Base-by-base conservation (phyloP, 1,284 basidiomycete genomes). In the Leccinum subrobustum region DNA sequence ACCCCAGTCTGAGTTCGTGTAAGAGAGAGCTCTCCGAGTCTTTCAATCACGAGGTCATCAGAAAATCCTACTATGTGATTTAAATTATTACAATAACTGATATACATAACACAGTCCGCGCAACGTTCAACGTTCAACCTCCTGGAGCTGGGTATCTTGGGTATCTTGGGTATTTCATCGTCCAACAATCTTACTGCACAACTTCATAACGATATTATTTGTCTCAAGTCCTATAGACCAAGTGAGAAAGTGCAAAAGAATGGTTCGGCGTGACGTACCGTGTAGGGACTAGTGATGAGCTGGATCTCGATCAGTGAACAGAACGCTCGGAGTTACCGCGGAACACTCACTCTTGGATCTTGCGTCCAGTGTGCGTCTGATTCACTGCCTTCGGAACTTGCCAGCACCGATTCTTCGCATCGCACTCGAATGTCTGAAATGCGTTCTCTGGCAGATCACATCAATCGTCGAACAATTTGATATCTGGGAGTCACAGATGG, bases 321-420 rank as follows among this genome's bases (percentile, higher is more conserved):
- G 6, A 55, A 56, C 4, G 2, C 33, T 12, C 7, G 6, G 2
- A n/a, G 16, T 52, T 53, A 47, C 1, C 47, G 57, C 6, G 9
- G 7, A 50, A 6, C 14, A 58, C 70, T 66, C 29, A 72, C 70
- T 39, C 60, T 66, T 6, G 68, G 68, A 6, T 60, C 59, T 44
- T 70, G 70, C 4, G 27, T 18, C 62, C 63, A 70, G 20, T 6
- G 18, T 11, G 6, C 18, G 11, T 20, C 18, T 11, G 39, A 20
- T 44, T n/a, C 29, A 23, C 57, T 33, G 9, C n/a, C 57, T 9
- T 42, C 65, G 33, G 42, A 52, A 33, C 12, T 8, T 8, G 35
- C 16, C 8, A 39, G 23, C 3, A 25, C 31, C 1, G 16, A 25
- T 56, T 64, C 54, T 53, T 71, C 63, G 6, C 61, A 70, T n/a